Conservation (phyloP, 2,329 filamentous ascomycete species). For the Nigrospora osmanthi region DNA sequence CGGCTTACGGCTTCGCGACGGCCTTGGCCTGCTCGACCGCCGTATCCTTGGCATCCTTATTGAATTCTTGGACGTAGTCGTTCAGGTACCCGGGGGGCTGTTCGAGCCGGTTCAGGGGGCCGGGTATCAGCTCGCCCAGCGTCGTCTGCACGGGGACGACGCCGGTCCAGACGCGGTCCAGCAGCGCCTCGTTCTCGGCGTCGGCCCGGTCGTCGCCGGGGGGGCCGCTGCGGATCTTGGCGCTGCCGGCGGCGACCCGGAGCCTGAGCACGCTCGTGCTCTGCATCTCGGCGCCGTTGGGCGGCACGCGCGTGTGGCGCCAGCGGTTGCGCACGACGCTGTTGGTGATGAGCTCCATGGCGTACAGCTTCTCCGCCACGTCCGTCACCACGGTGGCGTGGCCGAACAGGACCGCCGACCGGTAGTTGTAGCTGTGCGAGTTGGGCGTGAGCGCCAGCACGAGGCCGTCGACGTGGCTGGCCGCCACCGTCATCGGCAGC, state of each 20-base stretch:
- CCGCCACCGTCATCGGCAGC: conserved; percentile 64
- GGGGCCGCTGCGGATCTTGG: conserved; percentile 62
- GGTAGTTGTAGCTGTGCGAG: conserved; percentile 81
- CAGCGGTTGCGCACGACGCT: conserved; percentile 63
- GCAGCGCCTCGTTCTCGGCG: conserved; percentile 30
- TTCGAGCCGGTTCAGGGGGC: conserved; percentile 48
- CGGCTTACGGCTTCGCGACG: conserved; percentile 10
- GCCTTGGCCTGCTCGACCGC: conserved; percentile 15
- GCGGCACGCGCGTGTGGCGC: conserved; percentile 60
- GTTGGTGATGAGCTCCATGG: conserved; percentile 73
- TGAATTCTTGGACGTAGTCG: conserved; percentile 30
- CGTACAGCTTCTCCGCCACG: conserved; percentile 64
- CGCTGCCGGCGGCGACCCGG: conserved; percentile 61
- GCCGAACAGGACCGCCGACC: conserved; percentile 71
- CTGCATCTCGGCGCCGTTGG: conserved; percentile 65
- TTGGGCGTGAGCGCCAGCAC: conserved; percentile 74
- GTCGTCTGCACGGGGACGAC: conserved; percentile 55
- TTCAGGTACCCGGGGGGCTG: conserved; percentile 55
- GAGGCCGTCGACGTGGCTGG: conserved; percentile 70
- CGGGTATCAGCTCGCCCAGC: conserved; percentile 56
- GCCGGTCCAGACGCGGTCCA: conserved; percentile 44
- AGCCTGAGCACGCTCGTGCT: conserved; percentile 68
- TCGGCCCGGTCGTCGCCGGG: conserved; percentile 49
- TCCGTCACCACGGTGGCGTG: conserved; percentile 61
- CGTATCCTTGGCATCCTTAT: conserved; percentile 12